These are phyloP conservation scores for Royoungia palumana DNA, from an alignment of 768 basidiomycete genomes.

Conservation along the genomic window DNA sequence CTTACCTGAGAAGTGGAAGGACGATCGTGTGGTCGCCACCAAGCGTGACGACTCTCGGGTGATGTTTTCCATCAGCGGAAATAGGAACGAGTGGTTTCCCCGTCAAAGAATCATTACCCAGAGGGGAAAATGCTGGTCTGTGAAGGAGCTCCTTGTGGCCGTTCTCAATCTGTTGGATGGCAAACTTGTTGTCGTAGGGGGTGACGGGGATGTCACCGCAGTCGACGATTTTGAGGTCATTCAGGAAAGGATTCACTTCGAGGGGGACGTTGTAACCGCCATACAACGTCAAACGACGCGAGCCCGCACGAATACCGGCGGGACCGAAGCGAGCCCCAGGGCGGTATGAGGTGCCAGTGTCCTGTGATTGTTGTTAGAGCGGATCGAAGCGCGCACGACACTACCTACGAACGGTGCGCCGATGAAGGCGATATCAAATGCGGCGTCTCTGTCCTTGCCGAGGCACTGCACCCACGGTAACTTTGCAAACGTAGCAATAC, in stretches of 20 bases:
- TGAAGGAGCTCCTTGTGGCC: constrained; percentile 71
- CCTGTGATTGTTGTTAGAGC: constrained; percentile 33
- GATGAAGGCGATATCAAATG: constrained; percentile 80
- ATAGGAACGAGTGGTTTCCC: constrained; percentile 56
- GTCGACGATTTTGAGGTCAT: constrained; percentile 68
- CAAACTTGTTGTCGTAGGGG: constrained; percentile 71
- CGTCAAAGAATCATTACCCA: constrained; percentile 60
- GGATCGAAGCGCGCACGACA: background rate
- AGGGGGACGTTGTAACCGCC: constrained; percentile 80
- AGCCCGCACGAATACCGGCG: constrained; percentile 76
- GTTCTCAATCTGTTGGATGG: constrained; percentile 71
- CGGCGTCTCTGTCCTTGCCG: constrained; percentile 50
- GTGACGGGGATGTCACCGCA: constrained; percentile 79
- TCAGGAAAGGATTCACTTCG: constrained; percentile 65
- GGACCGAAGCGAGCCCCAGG: constrained; percentile 87
- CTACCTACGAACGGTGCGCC: constrained; percentile 72
- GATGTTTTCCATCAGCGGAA: constrained; percentile 66
- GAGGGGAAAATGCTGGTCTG: constrained; percentile 55
- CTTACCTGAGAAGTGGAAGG: constrained; percentile 45
- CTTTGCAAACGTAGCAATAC: constrained; percentile 82
- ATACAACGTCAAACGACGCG: constrained; percentile 68
- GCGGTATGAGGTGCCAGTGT: constrained; percentile 73
- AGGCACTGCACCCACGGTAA: constrained; percentile 84
- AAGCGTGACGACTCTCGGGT: constrained; percentile 78
- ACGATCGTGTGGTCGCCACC: constrained; percentile 90